Evolutionary conservation across 1,284 basidiomycete genomes (phyloP), one percentile per base, ranked within the genome.

Genomic region (Papiliotrema nemorosa): DNA sequence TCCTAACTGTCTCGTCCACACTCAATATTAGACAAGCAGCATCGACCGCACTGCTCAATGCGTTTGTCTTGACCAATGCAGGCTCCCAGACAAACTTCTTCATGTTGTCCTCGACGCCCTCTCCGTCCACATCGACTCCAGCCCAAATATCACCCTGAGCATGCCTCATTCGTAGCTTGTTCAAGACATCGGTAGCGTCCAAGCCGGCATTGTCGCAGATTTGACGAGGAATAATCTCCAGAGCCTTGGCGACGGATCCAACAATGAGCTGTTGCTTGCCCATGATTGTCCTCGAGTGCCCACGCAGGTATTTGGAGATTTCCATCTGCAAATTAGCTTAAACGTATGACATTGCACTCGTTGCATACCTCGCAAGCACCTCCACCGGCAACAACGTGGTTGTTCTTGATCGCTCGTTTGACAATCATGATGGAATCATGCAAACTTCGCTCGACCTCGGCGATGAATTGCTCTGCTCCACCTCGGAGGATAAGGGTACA

Each of bases 381-480:
- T 57, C 96, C 96, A 46, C 96, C 96, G 5, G 94, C 96, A 26
- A 99, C 96, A 46, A 99, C 86, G 54, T 92, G 86, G 52, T 89
- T 90, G 73, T 93, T 97, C 74, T 88, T 88, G 64, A 99, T 87
- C 7, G 96, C 93, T 39, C 96, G 82, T 77, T 96, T 96, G 43
- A 99, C 96, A 29, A 99, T 93, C 94, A 98, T 98, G 70, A 98
- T 94, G 3, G 94, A 93, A 70, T 99, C 96, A 72, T 99, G 94
- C 63, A 99, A 76, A 82, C 88, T 92, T 51, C 96, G 80, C 75
- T 97, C 94, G 10, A 98, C 93, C 75, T 98, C 96, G 63, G 93
- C 91, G 58, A 98, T 98, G 74, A 99, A 97, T 73, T 99, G 96
- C 70, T 98, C 93, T 0, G 96, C 96, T 21, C 96, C 96, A 54